Conservation (phyloP, 2,329 filamentous ascomycete species). For the Fusarium cicatricum region DNA sequence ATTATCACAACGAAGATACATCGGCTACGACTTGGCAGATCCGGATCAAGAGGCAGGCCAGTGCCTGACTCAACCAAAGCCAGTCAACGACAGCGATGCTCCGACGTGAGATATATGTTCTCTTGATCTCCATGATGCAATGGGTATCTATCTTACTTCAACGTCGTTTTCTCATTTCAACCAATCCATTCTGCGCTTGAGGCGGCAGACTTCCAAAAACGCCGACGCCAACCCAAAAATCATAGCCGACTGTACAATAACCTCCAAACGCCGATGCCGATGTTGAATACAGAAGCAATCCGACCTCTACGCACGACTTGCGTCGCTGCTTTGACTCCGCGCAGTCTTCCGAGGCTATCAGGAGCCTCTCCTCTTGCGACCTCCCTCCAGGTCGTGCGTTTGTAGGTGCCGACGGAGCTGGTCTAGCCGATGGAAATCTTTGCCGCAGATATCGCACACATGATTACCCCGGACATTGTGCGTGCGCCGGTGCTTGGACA, state of each 20-base stretch:
- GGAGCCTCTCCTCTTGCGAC: constrained; percentile 31
- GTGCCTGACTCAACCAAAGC: background rate
- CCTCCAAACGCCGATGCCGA: constrained; percentile 21
- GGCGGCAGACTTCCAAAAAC: constrained; percentile 19
- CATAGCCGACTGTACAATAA: constrained; percentile 7
- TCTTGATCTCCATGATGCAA: constrained; percentile 15
- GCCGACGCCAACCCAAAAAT: constrained; percentile 9
- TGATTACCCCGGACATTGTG: constrained; percentile 63
- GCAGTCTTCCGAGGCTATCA: constrained; percentile 2
- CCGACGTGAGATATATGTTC: background rate
- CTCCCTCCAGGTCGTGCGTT: constrained; percentile 43
- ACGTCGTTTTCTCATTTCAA: constrained; percentile 12
- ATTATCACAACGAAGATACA: no score
- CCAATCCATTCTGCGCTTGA: constrained; percentile 9
- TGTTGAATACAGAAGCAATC: constrained; percentile 14
- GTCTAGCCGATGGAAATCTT: constrained; percentile 67
- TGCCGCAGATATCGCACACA: constrained; percentile 62
- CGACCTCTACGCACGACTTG: background rate
- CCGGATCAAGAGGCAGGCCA: background rate
- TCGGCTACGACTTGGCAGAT: no score
- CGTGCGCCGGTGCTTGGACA: constrained; percentile 71
- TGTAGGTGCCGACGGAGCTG: constrained; percentile 65
- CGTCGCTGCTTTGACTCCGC: background rate
- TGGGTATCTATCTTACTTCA: constrained; percentile 30
- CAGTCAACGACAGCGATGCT: background rate